Base-by-base conservation (phyloP, 2,329 filamentous ascomycete species). In the Penicillium fuscoglaucum region DNA sequence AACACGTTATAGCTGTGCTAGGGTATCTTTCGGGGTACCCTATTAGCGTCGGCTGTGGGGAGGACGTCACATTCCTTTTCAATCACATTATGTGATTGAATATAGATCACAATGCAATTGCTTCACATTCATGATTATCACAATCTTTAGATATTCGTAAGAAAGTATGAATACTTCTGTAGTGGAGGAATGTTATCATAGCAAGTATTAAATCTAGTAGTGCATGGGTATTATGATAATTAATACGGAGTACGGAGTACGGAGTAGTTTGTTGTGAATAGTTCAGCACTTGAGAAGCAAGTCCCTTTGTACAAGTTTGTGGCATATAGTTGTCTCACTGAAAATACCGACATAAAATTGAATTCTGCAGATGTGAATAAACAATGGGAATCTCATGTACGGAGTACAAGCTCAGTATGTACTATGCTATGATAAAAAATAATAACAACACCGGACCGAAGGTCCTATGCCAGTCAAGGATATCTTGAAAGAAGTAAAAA, bases 1-100 rank as follows among this genome's bases (percentile, higher is more conserved):
- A 54, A 52, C 61, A 60, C 51, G 52, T 61, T 62, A 46, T 53
- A 53, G 51, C 57, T 63, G 52, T 33, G 53, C 51, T 61, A 44
- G 51, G 33, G 35, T 26, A 48, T 57, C 55, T 54, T 46, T 53
- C 50, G 55, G 28, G 55, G n/a, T 40, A 17, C 9, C 28, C 28
- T 17, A 21, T 37, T 29, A 44, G 55, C 41, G 37, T 10, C 31
- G 19, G 52, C 51, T 48, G 59, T 48, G 37, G 56, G 29, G 52
- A 55, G 56, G 50, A 35, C 56, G 55, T 55, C 35, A 57, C 54
- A 57, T 57, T 33, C 12, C 24, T 40, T 48, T 46, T 37, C 0
- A 12, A 3, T 47, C 19, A 48, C 8, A 2, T 24, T 17, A 2
- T 37, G 19, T 48, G 31, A 8, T 48, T 12, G 28, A 17, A 3